These are phyloP conservation scores for Leishmania gerbilli DNA, from an alignment of 208 protist species.

Conservation along the genomic window DNA sequence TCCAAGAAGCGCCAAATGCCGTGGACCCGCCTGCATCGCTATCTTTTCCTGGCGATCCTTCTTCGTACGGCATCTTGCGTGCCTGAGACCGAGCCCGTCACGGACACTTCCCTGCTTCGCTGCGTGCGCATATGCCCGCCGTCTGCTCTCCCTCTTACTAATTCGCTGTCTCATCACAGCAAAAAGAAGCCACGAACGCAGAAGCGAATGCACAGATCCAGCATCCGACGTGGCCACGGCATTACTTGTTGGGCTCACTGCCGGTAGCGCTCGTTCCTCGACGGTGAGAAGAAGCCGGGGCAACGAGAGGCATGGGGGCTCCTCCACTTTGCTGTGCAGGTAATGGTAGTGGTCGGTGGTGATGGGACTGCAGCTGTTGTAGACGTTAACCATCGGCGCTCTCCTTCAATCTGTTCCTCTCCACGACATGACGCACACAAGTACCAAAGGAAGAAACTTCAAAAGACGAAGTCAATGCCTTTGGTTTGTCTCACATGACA, in stretches of 20 bases:
- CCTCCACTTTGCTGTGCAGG: neutral
- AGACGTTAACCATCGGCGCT: neutral
- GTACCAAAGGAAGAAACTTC: neutral
- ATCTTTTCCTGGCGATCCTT: neutral
- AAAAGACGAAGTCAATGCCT: neutral
- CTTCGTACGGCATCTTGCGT: neutral
- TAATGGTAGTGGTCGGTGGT: neutral
- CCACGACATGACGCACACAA: neutral
- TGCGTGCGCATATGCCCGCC: neutral
- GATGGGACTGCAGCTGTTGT: neutral
- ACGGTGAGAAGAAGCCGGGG: neutral
- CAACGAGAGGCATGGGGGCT: neutral
- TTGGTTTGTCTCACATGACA: neutral
- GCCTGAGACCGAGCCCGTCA: neutral
- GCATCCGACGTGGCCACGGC: no score
- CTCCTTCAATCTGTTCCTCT: neutral
- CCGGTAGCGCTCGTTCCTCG: neutral
- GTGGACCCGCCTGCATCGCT: neutral
- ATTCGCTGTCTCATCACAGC: neutral
- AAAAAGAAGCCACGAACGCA: neutral
- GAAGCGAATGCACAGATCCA: neutral
- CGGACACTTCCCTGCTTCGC: neutral
- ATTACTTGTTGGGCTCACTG: neutral
- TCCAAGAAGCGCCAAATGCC: neutral
- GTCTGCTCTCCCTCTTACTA: neutral